phyloP scores from a whole-genome alignment of 345 rosid species.

The Melastoma malabathricum region DNA sequence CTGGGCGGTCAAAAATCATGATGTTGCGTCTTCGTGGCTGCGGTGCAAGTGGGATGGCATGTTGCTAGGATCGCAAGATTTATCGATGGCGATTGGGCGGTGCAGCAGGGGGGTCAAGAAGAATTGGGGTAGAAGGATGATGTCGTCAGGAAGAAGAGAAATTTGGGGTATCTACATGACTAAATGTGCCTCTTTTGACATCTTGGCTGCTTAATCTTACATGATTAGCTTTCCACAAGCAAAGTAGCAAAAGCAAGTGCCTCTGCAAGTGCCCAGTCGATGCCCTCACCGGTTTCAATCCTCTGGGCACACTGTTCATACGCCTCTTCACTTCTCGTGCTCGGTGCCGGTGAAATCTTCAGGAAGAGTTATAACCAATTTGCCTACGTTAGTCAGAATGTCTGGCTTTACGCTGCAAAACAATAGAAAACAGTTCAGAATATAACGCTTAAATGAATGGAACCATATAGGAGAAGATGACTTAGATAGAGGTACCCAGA shows the following conservation, averaged over 20 bases:
- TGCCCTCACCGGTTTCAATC: constrained; percentile 17
- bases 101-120: too few species aligned
- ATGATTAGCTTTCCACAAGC: constrained; percentile 11
- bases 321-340: constrained; percentile 13
- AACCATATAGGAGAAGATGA: neutral
- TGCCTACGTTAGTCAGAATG: constrained; percentile 14
- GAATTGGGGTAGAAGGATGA: too few species aligned
- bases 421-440: constrained; percentile 1
- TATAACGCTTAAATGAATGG: neutral
- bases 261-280: constrained; percentile 16
- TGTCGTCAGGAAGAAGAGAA: too few species aligned
- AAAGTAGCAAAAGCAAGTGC: constrained; percentile 17
- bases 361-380: constrained; percentile 11
- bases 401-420: constrained; percentile 15
- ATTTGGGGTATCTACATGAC: neutral
- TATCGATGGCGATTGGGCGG: too few species aligned
- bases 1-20: too few species aligned
- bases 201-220: constrained; percentile 15
- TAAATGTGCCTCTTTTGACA: constrained; percentile 15
- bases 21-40: too few species aligned
- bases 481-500: constrained; percentile 8
- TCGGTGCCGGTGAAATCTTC: constrained; percentile 13
- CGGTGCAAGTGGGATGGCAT: too few species aligned
- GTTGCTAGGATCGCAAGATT: too few species aligned
- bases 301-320: constrained; percentile 13